Conservation (phyloP, 768 basidiomycete genomes). For the Roridomyces roridus region DNA sequence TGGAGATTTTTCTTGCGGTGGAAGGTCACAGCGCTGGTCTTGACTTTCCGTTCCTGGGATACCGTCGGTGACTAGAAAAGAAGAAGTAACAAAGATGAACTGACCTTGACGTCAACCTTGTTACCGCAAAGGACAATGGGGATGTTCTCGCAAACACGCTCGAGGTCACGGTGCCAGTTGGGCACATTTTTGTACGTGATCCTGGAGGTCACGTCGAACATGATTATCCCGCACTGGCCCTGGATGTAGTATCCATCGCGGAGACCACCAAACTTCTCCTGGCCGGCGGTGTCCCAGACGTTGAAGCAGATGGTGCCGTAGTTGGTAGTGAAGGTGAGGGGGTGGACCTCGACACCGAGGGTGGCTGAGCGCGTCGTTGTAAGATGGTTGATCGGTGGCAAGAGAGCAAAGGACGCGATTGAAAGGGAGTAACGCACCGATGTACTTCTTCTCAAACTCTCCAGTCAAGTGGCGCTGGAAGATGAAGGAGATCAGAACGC, state of each 20-base stretch:
- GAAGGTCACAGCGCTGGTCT: slow-evolving; percentile 98
- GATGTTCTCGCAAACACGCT: slow-evolving; percentile 99
- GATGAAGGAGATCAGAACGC: slow-evolving; percentile 56
- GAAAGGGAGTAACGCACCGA: slow-evolving; percentile 63
- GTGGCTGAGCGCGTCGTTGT: slow-evolving; percentile 68
- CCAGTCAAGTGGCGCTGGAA: slow-evolving; percentile 94
- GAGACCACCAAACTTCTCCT: slow-evolving; percentile 99
- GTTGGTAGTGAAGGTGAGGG: slow-evolving; percentile 95
- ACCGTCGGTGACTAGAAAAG: slow-evolving; percentile 8
- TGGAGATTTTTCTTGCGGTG: slow-evolving; percentile 99
- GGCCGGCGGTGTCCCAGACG: slow-evolving; percentile 99
- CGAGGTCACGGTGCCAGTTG: slow-evolving; percentile 99
- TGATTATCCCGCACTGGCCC: slow-evolving; percentile 99
- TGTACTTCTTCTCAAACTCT: slow-evolving; percentile 99
- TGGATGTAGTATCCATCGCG: slow-evolving; percentile 97
- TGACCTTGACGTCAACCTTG: slow-evolving; percentile 99
- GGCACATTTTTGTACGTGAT: slow-evolving; percentile 99
- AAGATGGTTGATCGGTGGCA: slow-evolving; percentile 24
- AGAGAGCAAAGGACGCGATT: slow-evolving; percentile 18
- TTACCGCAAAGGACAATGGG: slow-evolving; percentile 99
- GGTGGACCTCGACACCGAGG: slow-evolving; percentile 99
- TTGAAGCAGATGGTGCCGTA: slow-evolving; percentile 99
- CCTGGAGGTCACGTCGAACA: slow-evolving; percentile 99
- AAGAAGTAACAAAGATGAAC: slow-evolving; percentile 28
- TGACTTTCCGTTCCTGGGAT: slow-evolving; percentile 96